phyloP scores from a whole-genome alignment of 2,329 filamentous ascomycete genomes.

The Exophiala phaeomuriformis region DNA sequence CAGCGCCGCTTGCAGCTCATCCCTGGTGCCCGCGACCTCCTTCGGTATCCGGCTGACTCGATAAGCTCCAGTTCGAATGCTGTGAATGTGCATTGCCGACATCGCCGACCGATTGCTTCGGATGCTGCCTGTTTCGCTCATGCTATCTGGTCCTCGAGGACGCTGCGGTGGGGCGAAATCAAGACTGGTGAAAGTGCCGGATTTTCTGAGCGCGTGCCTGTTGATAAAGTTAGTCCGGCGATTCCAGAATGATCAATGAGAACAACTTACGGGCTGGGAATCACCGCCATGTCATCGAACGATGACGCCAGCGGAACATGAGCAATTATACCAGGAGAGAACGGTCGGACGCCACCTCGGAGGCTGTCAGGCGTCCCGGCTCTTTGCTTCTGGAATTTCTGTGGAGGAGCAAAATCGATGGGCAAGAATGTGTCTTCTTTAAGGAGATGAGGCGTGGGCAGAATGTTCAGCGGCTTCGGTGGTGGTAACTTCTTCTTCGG shows the following conservation, averaged over 20 bases:
- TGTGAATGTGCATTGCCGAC: slow-evolving; percentile 60
- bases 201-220: slow-evolving; percentile 44
- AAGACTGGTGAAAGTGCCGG: slow-evolving; percentile 42
- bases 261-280: slow-evolving; percentile 81
- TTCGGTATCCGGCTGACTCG: slow-evolving; percentile 77
- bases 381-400: slow-evolving; percentile 57
- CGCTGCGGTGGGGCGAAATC: slow-evolving; percentile 46
- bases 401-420: slow-evolving; percentile 80
- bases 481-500: slow-evolving; percentile 57
- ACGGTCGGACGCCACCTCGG: slow-evolving; percentile 55
- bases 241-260: neutral
- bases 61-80: slow-evolving; percentile 75
- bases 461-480: slow-evolving; percentile 62
- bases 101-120: slow-evolving; percentile 71
- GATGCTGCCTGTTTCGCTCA: slow-evolving; percentile 43
- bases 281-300: slow-evolving; percentile 75
- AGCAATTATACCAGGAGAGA: slow-evolving; percentile 62
- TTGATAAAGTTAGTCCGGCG: slow-evolving; percentile 8
- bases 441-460: slow-evolving; percentile 80
- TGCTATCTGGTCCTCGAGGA: slow-evolving; percentile 38
- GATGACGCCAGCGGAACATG: slow-evolving; percentile 73
- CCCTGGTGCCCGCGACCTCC: slow-evolving; percentile 70
- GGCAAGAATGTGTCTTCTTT: slow-evolving; percentile 72
- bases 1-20: slow-evolving; percentile 56
- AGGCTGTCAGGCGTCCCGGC: slow-evolving; percentile 60